Evolutionary conservation across 1,284 basidiomycete genomes (phyloP), one percentile per base, ranked within the genome.

Genomic region (Blastosporella zonata): DNA sequence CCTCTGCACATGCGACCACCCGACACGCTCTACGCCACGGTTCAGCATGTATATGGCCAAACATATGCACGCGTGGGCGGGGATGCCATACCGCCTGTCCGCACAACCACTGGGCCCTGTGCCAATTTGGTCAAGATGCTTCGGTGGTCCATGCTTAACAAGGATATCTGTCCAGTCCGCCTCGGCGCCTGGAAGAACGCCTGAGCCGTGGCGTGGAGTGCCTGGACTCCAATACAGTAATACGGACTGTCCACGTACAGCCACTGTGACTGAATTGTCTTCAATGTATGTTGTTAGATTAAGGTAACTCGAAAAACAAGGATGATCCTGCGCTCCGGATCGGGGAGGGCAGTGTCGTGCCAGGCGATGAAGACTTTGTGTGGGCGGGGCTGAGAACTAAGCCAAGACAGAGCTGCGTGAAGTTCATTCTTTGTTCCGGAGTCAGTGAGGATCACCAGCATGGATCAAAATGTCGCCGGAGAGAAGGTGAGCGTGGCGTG

Each of bases 381-480:
- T 2, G 21, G 20, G 13, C 44, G 36, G 0, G 31, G 37, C 27
- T 49, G 34, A 7, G 29, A 12, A 10, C 21, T 9, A 21, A 49
- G 23, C 47, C 41, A 49, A 9, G 23, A 15, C 0, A 49, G 12
- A 2, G 47, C 28, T n/a, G 41, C 17, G 21, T n/a, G 27, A 10
- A 49, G 33, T 17, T 49, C 41, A 15, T 12, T 69, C 47, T 4
- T 22, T 46, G 9, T 71, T 2, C 38, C 52, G 45, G 17, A 52
- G 46, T 2, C 62, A 13, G 39, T 50, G 12, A 45, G 48, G 63
- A 49, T 74, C 69, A 6, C 72, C 73, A 2, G 73, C 63, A 40
- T 75, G 72, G 44, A 76, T 67, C 33, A 76, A 65, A 35, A 75
- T 62, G 54, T 76, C 72, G 38, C 73, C 73, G n/a, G 51, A 36